Evolutionary conservation across 768 basidiomycete species (phyloP).

Genomic region (Lactarius sp.): DNA sequence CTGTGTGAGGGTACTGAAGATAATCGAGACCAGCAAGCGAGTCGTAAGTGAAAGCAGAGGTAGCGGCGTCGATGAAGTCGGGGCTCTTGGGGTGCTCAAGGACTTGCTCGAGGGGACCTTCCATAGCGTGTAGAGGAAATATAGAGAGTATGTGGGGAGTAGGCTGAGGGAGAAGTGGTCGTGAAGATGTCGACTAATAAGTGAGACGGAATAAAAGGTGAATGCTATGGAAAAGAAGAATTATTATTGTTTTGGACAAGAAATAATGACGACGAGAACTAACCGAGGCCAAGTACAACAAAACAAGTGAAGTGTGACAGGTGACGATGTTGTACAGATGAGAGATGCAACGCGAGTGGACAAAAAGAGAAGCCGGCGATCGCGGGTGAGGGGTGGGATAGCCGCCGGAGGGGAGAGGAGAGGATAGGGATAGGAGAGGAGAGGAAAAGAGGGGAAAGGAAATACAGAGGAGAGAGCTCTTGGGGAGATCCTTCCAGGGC

Average conservation of each 20-base stretch:
- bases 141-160: constrained; percentile 10
- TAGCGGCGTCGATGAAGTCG: constrained; percentile 45
- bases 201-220: constrained; percentile 27
- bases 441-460: constrained; percentile 23
- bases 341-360: constrained; percentile 17
- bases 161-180: constrained; percentile 24
- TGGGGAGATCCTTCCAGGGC: constrained; percentile 14
- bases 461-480: constrained; percentile 11
- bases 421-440: constrained; percentile 16
- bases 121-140: constrained; percentile 34
- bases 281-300: constrained; percentile 30
- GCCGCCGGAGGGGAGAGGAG: constrained; percentile 21
- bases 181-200: constrained; percentile 28
- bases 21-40: constrained; percentile 47
- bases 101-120: constrained; percentile 42
- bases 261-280: constrained; percentile 23
- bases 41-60: constrained; percentile 41
- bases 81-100: constrained; percentile 49
- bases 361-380: constrained; percentile 31
- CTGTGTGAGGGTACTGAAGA: constrained; percentile 64
- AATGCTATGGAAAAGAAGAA: constrained; percentile 11
- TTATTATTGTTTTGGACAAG: background rate
- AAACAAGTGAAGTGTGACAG: constrained; percentile 36
- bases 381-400: constrained; percentile 26
- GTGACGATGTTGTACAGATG: constrained; percentile 32